A percentile compares a stretch with the other conserved stretches of the same genome.
Evolutionary conservation across 495 filamentous ascomycete genomes (phyloP).

Genomic region (Trichoderma parareesei): DNA sequence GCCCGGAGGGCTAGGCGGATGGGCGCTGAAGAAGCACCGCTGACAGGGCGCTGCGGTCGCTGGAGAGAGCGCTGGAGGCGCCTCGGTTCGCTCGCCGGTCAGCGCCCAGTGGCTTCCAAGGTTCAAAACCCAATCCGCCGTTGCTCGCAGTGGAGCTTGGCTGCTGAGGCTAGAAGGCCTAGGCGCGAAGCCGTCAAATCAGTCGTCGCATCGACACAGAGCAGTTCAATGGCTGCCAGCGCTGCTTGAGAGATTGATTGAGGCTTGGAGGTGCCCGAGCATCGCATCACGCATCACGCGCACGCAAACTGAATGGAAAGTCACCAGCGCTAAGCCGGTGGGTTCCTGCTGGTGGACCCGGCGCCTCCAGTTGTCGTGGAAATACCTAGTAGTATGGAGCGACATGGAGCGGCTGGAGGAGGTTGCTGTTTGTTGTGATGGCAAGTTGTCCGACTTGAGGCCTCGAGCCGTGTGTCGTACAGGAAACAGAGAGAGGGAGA

Average conservation of each 20-base stretch:
- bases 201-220: too few relatives aligned
- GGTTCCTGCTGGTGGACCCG: not conserved
- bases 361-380: not conserved
- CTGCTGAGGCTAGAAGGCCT: not conserved
- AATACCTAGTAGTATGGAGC: too few relatives aligned
- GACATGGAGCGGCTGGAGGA: too few relatives aligned
- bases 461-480: too few relatives aligned
- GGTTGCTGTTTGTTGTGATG: too few relatives aligned
- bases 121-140: not conserved
- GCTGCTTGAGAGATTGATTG: too few relatives aligned
- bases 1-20: not conserved
- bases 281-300: slow-evolving; percentile 1
- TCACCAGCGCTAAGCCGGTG: slow-evolving; percentile 4
- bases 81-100: not conserved
- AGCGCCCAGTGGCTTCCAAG: not conserved
- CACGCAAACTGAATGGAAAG: not conserved
- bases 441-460: too few relatives aligned
- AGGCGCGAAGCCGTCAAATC: not conserved
- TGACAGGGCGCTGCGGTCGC: not conserved
- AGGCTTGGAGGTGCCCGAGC: not conserved
- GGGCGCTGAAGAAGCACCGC: not conserved
- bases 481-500: too few relatives aligned
- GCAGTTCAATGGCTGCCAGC: too few relatives aligned
- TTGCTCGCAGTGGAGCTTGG: not conserved
- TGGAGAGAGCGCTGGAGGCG: not conserved